These are phyloP conservation scores for Cyclocybe cylindracea DNA, from an alignment of 768 basidiomycete species.

Conservation along the genomic window DNA sequence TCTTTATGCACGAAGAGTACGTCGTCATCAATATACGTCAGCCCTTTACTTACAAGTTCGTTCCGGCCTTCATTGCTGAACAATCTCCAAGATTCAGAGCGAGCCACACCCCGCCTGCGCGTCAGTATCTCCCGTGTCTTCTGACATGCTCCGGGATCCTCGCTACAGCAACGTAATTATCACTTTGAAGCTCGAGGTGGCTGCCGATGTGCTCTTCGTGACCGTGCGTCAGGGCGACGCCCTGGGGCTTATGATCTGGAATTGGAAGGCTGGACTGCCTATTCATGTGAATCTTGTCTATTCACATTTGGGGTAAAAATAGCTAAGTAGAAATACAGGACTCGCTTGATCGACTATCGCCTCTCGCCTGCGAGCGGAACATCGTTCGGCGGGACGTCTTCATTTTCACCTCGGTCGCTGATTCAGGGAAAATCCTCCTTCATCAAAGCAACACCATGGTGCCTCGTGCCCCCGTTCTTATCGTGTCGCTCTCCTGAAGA, in stretches of 20 bases:
- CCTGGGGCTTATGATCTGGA: constrained; percentile 6
- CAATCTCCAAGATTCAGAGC: constrained; percentile 6
- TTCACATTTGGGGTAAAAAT: background rate
- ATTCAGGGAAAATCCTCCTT: background rate
- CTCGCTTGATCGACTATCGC: background rate
- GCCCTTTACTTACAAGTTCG: no score
- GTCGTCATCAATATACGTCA: no score
- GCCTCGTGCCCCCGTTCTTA: background rate
- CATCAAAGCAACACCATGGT: background rate
- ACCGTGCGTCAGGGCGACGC: background rate
- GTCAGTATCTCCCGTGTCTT: background rate
- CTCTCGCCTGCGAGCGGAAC: background rate
- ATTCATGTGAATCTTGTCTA: constrained; percentile 2
- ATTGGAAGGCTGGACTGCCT: constrained; percentile 6
- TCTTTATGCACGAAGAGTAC: no score
- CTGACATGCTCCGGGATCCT: background rate
- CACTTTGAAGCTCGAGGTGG: background rate
- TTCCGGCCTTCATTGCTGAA: background rate
- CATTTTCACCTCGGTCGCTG: background rate
- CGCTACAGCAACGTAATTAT: background rate
- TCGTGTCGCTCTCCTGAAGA: background rate
- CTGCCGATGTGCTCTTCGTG: constrained; percentile 1
- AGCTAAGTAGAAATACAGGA: background rate
- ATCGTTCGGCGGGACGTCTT: background rate
- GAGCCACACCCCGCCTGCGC: background rate